Evolutionary conservation across 495 filamentous ascomycete species (phyloP), one percentile per base, ranked within the genome.

Genomic region (Neurospora hispaniola): DNA sequence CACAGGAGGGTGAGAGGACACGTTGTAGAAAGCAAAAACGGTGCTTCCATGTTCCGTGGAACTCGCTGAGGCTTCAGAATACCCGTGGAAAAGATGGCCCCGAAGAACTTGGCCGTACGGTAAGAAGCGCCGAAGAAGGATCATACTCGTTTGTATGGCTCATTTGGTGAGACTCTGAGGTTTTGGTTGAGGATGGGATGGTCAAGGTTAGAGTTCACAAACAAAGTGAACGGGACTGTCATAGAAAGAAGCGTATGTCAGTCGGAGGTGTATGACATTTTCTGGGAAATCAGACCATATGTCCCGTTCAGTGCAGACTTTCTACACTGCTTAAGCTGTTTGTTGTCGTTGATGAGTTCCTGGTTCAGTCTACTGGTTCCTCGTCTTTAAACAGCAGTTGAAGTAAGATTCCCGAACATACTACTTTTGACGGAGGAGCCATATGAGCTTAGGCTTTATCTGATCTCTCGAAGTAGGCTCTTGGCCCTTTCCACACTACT

Each of bases 21-120:
- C 27, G 27, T 31, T 2, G 27, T 31, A 31, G 2, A 31, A 31
- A 31, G 27, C 27, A 31, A 31, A 31, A 2, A 2, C 27, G 1
- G 27, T 2, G 27, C 27, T 41, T 75, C 80, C 80, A 81, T 82
- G 73, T 85, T 86, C 74, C 94, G 95, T 91, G 97, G 96, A 74
- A 98, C 92, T 74, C 94, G 86, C 72, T 97, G 93, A 39, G 94
- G 89, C 8, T 82, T 80, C 70, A 86, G 75, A 72, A 86, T 76
- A 70, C 84, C 82, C 42, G 81, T 81, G 66, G 92, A 86, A 78
- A 94, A 97, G 43, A 92, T 93, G 69, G 94, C 94, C 14, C 95
- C 89, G 73, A 93, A 89, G 69, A 94, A 89, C 74, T 87, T 87
- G 74, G 95, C 93, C 23, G 95, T 97, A 73, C 95, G 95, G 84